These are phyloP conservation scores for Fusarium lateritium DNA, from an alignment of 2,329 filamentous ascomycete species.

Conservation along the genomic window DNA sequence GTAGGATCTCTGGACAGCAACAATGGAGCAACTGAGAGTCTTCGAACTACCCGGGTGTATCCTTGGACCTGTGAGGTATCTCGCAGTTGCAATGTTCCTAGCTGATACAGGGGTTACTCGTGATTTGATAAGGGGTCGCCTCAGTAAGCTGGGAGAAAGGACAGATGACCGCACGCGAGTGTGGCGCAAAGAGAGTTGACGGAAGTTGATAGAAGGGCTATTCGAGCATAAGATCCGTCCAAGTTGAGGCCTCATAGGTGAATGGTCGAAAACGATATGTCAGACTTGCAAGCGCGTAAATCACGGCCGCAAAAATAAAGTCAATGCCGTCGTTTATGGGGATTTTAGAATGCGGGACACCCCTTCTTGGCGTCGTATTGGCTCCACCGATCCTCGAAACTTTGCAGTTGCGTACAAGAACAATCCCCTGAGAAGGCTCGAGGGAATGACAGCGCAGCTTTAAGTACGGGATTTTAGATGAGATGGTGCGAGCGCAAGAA, in stretches of 20 bases:
- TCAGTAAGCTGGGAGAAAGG: slow-evolving; percentile 26
- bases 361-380: slow-evolving; percentile 38
- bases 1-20: slow-evolving; percentile 16
- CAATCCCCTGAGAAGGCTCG: slow-evolving; percentile 14
- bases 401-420: slow-evolving; percentile 13
- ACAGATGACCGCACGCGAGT: slow-evolving; percentile 34
- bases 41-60: not conserved
- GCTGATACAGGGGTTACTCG: slow-evolving; percentile 27
- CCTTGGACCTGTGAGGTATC: slow-evolving; percentile 3
- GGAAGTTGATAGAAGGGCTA: slow-evolving; percentile 22
- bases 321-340: slow-evolving; percentile 43
- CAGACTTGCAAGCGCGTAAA: slow-evolving; percentile 37
- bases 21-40: slow-evolving; percentile 5
- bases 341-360: slow-evolving; percentile 43
- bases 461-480: slow-evolving; percentile 21
- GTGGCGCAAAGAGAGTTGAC: slow-evolving; percentile 21
- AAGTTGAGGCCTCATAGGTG: slow-evolving; percentile 46
- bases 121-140: slow-evolving; percentile 30
- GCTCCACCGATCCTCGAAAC: slow-evolving; percentile 35
- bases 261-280: slow-evolving; percentile 22
- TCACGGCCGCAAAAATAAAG: slow-evolving; percentile 32
- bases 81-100: slow-evolving; percentile 24
- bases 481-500: slow-evolving; percentile 31
- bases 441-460: slow-evolving; percentile 4
- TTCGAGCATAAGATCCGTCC: slow-evolving; percentile 31